Evolutionary conservation across 305 asterid genomes (phyloP).

Genomic region (Fraxinus angustifolia): DNA sequence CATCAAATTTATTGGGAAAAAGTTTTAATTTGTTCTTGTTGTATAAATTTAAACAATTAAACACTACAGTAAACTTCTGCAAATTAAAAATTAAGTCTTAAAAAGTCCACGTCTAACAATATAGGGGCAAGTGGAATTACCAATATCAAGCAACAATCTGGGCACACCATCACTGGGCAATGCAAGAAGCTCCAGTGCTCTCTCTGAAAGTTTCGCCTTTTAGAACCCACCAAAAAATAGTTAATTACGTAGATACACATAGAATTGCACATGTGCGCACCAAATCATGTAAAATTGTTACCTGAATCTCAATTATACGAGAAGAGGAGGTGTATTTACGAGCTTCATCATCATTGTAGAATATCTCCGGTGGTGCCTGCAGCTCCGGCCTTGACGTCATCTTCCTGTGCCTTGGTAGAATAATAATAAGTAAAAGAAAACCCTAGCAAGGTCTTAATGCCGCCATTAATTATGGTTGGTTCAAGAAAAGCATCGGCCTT

Average conservation of each 20-base stretch:
- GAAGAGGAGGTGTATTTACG: slow-evolving; percentile 94
- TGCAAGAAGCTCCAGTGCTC: slow-evolving; percentile 92
- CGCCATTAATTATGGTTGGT: not conserved
- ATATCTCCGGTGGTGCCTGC: slow-evolving; percentile 95
- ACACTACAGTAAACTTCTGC: not conserved
- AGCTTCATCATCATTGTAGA: slow-evolving; percentile 88
- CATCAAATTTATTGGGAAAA: not conserved
- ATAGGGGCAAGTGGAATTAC: slow-evolving; percentile 29
- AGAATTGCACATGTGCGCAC: not conserved
- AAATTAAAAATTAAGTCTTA: not conserved
- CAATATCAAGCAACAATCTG: slow-evolving; percentile 81
- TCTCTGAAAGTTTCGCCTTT: slow-evolving; percentile 79
- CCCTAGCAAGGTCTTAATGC: not conserved
- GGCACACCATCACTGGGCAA: slow-evolving; percentile 80
- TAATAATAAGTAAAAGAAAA: not conserved
- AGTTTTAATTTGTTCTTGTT: not conserved
- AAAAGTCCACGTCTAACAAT: not conserved
- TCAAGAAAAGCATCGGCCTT: not conserved
- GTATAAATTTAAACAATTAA: not conserved
- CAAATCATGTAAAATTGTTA: not conserved
- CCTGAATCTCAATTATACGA: slow-evolving; percentile 94
- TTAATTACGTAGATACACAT: not conserved
- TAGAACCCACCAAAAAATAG: slow-evolving; percentile 12
- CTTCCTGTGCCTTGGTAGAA: not conserved
- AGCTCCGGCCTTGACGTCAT: slow-evolving; percentile 89